Evolutionary conservation across 2,329 filamentous ascomycete species (phyloP).

Genomic region (Periconia macrospinosa): DNA sequence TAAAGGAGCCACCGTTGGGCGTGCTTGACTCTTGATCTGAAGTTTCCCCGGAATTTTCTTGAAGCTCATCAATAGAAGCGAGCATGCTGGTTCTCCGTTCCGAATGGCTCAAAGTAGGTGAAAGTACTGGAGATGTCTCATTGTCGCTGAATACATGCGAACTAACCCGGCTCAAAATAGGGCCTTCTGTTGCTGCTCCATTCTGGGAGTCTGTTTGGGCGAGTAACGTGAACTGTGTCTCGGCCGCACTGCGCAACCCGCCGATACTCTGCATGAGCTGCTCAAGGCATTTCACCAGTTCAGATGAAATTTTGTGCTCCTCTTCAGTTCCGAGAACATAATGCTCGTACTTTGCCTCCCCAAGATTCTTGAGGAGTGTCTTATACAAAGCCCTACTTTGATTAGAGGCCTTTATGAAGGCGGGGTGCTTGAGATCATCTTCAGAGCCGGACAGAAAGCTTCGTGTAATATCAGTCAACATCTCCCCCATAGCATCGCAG

Average conservation of each 20-base stretch:
- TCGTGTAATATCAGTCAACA: constrained; percentile 78
- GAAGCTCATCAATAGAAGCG: constrained; percentile 47
- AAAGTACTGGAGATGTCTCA: constrained; percentile 23
- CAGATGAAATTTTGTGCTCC: constrained; percentile 76
- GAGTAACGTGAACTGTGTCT: constrained; percentile 84
- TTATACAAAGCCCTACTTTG: constrained; percentile 69
- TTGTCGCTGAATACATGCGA: constrained; percentile 29
- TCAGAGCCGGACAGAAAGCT: constrained; percentile 84
- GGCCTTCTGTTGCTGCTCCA: constrained; percentile 16
- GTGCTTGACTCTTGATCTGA: constrained; percentile 29
- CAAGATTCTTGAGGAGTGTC: constrained; percentile 73
- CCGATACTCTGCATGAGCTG: constrained; percentile 85
- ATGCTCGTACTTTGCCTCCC: constrained; percentile 88
- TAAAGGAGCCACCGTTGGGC: constrained; percentile 14
- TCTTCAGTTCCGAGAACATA: constrained; percentile 78
- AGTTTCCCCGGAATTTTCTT: constrained; percentile 37
- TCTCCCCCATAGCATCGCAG: constrained; percentile 75
- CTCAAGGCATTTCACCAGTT: constrained; percentile 81
- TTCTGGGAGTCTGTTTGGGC: constrained; percentile 56
- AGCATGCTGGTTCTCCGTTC: constrained; percentile 41
- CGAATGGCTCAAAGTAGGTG: constrained; percentile 32
- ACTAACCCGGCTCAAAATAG: constrained; percentile 21
- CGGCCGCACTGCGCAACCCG: constrained; percentile 84
- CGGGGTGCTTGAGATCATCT: constrained; percentile 69
- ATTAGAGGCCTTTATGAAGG: constrained; percentile 64